Base-by-base conservation (phyloP, 768 basidiomycete genomes). In the Leccinum broughii region DNA sequence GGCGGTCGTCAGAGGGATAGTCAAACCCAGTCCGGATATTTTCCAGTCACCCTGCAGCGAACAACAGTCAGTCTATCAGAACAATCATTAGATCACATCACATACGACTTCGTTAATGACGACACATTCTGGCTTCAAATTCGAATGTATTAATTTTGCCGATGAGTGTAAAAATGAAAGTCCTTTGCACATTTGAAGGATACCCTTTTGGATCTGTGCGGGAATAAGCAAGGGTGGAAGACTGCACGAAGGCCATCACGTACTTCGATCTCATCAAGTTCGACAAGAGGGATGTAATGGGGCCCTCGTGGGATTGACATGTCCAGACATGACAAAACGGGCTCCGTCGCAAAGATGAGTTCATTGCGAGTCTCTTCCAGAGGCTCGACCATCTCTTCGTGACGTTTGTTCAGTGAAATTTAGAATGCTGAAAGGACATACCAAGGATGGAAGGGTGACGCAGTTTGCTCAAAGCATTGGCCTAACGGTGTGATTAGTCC, bases 251-350 rank as follows among this genome's bases (percentile, higher is more conserved):
- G 4, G 13, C 28, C 20, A 61, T 51, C 15, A 76, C 81, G 62
- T 37, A 92, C 94, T 80, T 99, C 97, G 46, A 98, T 89, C 78
- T 99, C 97, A 73, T 99, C 97, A 24, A 99, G 78, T 70, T 98
- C 96, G 15, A 90, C 85, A 56, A 86, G 70, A 44, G 85, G 78
- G 35, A 80, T 74, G 57, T 80, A 77, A 57, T 83, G 77, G 44
- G 83, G 79, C 4, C 84, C 83, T 46, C 87, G 86, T 7, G 85
- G 82, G 57, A 94, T 89, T 6, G 92, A 88, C 24, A 88, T 78
- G 55, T 88, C 84, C 13, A 99, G 81, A 1, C 93, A 92, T 0
- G 93, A 90, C 10, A 92, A 75, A 34, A 98, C 78, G 32, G 89
- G 89, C 70, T 99, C 97, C 1, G 97, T 97, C 8, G 95, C 96